These are phyloP conservation scores for Vinca major DNA, from an alignment of 305 asterid genomes.

Conservation along the genomic window DNA sequence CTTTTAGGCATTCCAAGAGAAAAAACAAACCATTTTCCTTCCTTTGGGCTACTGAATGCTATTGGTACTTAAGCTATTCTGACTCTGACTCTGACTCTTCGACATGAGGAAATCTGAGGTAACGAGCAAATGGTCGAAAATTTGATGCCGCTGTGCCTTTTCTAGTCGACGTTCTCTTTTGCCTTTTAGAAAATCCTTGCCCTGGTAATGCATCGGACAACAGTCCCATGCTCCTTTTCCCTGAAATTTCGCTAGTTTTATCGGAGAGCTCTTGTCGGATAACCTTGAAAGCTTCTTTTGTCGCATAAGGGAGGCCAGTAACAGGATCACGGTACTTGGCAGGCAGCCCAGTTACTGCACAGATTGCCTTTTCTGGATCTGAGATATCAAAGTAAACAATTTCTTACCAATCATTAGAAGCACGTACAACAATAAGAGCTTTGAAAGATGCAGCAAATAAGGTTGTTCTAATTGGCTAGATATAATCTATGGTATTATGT, in stretches of 20 bases:
- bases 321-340: slow-evolving; percentile 90
- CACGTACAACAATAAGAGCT: not conserved
- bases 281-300: slow-evolving; percentile 86
- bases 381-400: slow-evolving; percentile 15
- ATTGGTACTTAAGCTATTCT: slow-evolving; percentile 22
- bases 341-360: slow-evolving; percentile 80
- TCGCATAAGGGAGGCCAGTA: slow-evolving; percentile 82
- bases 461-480: too few relatives aligned
- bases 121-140: slow-evolving; percentile 43
- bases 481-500: too few relatives aligned
- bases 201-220: slow-evolving; percentile 40
- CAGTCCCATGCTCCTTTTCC: slow-evolving; percentile 31
- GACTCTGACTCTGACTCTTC: slow-evolving; percentile 57
- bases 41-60: not conserved
- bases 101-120: slow-evolving; percentile 38
- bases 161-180: slow-evolving; percentile 40
- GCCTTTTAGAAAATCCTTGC: slow-evolving; percentile 49
- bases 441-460: not conserved
- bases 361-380: slow-evolving; percentile 73
- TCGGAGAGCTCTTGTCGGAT: slow-evolving; percentile 54
- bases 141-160: slow-evolving; percentile 29
- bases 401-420: not conserved
- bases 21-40: not conserved
- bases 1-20: not conserved
- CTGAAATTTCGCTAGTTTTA: slow-evolving; percentile 33